Percentiles rank a stretch among this genome's conserved stretches.
Evolutionary conservation across 306 rosid genomes (phyloP).

Genomic region (Sicyos baderoa): DNA sequence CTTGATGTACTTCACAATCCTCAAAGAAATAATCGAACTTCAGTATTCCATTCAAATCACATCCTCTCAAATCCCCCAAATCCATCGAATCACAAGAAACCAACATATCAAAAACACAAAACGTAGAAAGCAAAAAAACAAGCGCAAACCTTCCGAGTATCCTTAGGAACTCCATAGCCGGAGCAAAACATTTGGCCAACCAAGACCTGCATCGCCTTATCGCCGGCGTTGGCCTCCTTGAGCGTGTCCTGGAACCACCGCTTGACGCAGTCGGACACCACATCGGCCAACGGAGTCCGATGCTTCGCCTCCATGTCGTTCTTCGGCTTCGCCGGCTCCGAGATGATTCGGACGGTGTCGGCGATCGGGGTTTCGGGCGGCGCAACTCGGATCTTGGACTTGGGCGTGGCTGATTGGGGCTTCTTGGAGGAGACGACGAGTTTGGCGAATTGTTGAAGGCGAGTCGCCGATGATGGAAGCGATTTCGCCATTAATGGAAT

Average conservation of each 20-base stretch:
- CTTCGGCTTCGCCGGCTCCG: conserved; percentile 21
- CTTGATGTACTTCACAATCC: not conserved
- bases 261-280: conserved; percentile 59
- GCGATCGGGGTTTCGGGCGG: conserved; percentile 27
- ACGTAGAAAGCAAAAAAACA: not conserved
- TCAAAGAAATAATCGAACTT: not conserved
- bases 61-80: not conserved
- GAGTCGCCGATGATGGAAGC: conserved; percentile 34
- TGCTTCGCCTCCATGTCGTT: conserved; percentile 25
- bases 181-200: conserved; percentile 66
- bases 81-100: not conserved
- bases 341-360: conserved; percentile 27
- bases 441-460: conserved; percentile 41
- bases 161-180: conserved; percentile 66
- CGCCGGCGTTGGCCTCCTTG: conserved; percentile 70
- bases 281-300: conserved; percentile 50
- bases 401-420: conserved; percentile 29
- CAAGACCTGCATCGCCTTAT: conserved; percentile 53
- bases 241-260: conserved; percentile 84
- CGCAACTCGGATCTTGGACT: conserved; percentile 16
- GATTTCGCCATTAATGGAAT: conserved; percentile 53
- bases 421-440: conserved; percentile 36
- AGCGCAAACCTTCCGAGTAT: conserved; percentile 45
- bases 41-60: not conserved
- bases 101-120: not conserved